Conservation (phyloP, 192 early-diverging fungal genomes). For the Coemansia sp. region DNA sequence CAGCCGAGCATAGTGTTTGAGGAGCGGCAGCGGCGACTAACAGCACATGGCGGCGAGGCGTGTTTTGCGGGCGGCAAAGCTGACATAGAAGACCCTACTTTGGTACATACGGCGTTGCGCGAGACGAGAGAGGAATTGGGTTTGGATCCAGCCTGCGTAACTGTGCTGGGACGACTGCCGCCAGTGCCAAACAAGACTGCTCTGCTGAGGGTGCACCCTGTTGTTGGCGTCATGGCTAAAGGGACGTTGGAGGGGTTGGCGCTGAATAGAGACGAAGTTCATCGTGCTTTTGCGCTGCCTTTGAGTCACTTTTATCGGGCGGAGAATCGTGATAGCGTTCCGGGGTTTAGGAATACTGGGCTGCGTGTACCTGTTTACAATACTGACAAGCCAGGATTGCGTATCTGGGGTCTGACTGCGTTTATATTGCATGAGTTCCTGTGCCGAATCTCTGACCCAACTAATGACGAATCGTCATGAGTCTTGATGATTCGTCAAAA, state of each 20-base stretch:
- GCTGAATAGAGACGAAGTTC: constrained; percentile 70
- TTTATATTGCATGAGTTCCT: constrained; percentile 67
- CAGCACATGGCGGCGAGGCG: constrained; percentile 75
- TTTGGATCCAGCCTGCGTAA: constrained; percentile 44
- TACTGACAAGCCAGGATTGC: constrained; percentile 52
- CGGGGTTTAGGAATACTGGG: constrained; percentile 54
- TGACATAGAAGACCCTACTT: constrained; percentile 59
- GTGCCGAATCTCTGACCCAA: constrained; percentile 12
- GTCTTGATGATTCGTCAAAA: no score
- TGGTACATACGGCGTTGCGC: constrained; percentile 68
- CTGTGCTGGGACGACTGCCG: constrained; percentile 63
- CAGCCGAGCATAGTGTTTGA: constrained; percentile 76
- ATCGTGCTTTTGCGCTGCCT: constrained; percentile 65
- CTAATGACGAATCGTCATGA: constrained; percentile 1
- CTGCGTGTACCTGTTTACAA: constrained; percentile 62
- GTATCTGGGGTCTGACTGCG: constrained; percentile 80
- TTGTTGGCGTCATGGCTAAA: constrained; percentile 57
- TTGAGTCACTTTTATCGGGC: constrained; percentile 60
- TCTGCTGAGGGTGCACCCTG: constrained; percentile 61
- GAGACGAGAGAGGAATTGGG: constrained; percentile 82
- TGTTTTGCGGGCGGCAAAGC: constrained; percentile 79
- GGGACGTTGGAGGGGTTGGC: constrained; percentile 40
- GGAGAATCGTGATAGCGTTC: constrained; percentile 26
- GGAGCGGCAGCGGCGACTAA: constrained; percentile 63
- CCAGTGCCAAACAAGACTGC: constrained; percentile 61